These are phyloP conservation scores for Entamoeba dispar DNA, from an alignment of 208 protist genomes.

Conservation along the genomic window DNA sequence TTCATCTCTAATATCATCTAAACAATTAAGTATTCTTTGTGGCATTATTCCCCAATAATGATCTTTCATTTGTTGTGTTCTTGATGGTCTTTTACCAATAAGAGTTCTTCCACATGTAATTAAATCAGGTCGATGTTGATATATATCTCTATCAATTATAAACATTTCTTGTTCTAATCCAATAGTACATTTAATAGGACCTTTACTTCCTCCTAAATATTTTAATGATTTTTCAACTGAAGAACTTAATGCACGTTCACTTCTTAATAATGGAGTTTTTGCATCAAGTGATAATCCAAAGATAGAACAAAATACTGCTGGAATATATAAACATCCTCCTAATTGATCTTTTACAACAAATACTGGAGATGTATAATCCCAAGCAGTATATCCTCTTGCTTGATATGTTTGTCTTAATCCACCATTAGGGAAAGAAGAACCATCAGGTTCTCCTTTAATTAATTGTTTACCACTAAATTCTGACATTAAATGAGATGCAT, in stretches of 20 bases:
- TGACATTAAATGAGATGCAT: slow-evolving; percentile 23
- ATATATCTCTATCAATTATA: background rate
- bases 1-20: slow-evolving; percentile 30
- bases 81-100: background rate
- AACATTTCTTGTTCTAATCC: background rate
- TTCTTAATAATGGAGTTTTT: slow-evolving; percentile 53
- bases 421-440: slow-evolving; percentile 50
- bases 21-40: slow-evolving; percentile 11
- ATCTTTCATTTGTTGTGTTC: background rate
- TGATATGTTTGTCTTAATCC: slow-evolving; percentile 44
- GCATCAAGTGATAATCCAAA: slow-evolving; percentile 48
- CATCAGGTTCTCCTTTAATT: slow-evolving; percentile 52
- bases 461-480: slow-evolving; percentile 40
- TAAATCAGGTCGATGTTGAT: background rate
- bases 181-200: background rate
- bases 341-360: slow-evolving; percentile 40
- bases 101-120: background rate
- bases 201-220: background rate
- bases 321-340: slow-evolving; percentile 42
- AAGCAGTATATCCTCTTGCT: slow-evolving; percentile 51
- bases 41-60: background rate
- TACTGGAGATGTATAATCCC: slow-evolving; percentile 47
- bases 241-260: slow-evolving; percentile 20
- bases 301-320: slow-evolving; percentile 45
- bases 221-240: slow-evolving; percentile 3